phyloP scores from a whole-genome alignment of 2,329 filamentous ascomycete species.

The Talaromyces sp. region DNA sequence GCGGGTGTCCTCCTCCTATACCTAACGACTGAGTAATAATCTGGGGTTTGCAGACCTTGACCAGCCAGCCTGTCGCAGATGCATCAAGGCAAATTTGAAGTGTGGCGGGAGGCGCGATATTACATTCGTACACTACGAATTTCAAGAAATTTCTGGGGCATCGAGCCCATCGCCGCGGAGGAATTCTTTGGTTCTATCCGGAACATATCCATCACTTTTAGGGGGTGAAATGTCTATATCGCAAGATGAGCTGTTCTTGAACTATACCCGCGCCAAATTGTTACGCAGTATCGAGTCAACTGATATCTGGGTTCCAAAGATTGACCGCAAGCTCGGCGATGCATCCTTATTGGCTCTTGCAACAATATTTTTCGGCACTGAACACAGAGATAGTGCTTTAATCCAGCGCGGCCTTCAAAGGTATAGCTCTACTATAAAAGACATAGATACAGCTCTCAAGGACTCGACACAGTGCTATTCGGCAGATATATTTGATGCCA shows the following conservation, averaged over 20 bases:
- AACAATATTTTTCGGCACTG: constrained; percentile 6
- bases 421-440: neutral
- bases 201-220: neutral
- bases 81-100: neutral
- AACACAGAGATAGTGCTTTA: neutral
- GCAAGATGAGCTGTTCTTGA: neutral
- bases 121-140: constrained; percentile 2
- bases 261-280: neutral
- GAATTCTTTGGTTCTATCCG: neutral
- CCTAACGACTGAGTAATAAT: neutral
- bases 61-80: constrained; percentile 1
- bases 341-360: neutral
- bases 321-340: neutral
- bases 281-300: neutral
- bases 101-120: constrained; percentile 1
- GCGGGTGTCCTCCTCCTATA: neutral
- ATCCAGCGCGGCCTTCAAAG: neutral
- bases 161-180: neutral
- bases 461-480: neutral
- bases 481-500: neutral
- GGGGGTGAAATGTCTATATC: neutral
- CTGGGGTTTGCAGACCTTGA: neutral
- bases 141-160: neutral
- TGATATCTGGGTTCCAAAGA: neutral
- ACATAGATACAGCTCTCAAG: neutral